Conservation (phyloP, 176 grass and related monocot species). For the Musa troglodytarum region DNA sequence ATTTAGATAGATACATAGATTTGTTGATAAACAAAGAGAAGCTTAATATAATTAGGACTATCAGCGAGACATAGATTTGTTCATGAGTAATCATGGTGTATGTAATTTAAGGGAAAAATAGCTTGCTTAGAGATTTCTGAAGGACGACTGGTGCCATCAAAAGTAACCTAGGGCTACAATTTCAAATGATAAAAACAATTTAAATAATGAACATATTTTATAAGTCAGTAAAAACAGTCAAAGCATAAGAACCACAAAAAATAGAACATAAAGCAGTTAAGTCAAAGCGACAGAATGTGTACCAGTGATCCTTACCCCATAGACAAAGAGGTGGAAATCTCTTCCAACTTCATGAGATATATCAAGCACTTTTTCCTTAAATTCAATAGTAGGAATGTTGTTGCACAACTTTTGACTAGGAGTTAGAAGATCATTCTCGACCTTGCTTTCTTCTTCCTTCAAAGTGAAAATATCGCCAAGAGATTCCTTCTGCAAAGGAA, state of each 20-base stretch:
- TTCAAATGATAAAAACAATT: no score
- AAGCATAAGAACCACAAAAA: background rate
- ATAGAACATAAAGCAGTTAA: constrained; percentile 9
- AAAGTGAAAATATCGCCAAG: constrained; percentile 2
- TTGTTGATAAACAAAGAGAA: no score
- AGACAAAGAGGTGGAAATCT: constrained; percentile 50
- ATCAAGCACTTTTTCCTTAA: constrained; percentile 35
- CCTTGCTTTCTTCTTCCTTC: constrained; percentile 20
- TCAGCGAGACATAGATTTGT: no score
- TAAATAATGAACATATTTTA: no score
- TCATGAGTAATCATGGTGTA: no score
- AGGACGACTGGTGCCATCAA: no score
- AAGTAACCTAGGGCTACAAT: no score
- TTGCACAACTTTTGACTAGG: constrained; percentile 39
- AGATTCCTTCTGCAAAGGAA: constrained; percentile 29
- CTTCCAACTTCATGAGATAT: constrained; percentile 31
- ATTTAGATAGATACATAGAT: no score
- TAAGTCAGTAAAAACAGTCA: background rate
- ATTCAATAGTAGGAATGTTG: constrained; percentile 39
- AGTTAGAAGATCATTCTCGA: constrained; percentile 17
- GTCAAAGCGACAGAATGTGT: background rate
- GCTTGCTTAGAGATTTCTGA: no score
- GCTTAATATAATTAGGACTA: no score
- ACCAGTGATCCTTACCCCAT: constrained; percentile 52
- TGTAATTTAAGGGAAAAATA: no score